Evolutionary conservation across 768 basidiomycete species (phyloP).

Genomic region (Trametes elegans): DNA sequence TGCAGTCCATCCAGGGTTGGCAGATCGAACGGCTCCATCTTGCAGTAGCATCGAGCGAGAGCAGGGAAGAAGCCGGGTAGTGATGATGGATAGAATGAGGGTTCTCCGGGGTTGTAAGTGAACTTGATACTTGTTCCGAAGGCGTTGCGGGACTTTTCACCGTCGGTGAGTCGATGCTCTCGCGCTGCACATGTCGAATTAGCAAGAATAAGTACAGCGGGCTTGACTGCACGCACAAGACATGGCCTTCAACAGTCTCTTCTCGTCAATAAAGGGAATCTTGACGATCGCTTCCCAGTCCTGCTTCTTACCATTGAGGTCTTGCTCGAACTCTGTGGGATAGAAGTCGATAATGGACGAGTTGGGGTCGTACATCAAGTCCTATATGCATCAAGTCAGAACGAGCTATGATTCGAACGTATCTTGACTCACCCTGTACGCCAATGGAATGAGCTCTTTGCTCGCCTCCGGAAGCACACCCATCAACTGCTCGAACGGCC

Average conservation of each 20-base stretch:
- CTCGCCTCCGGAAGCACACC: slow-evolving; percentile 93
- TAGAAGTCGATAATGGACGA: slow-evolving; percentile 96
- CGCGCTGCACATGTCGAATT: slow-evolving; percentile 48
- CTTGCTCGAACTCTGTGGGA: slow-evolving; percentile 85
- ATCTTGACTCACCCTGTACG: slow-evolving; percentile 67
- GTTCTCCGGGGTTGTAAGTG: slow-evolving; percentile 58
- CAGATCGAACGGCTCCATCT: slow-evolving; percentile 80
- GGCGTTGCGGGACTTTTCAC: slow-evolving; percentile 73
- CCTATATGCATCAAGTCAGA: slow-evolving; percentile 44
- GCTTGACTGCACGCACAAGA: slow-evolving; percentile 45
- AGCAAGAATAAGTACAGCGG: neutral
- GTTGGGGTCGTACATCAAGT: slow-evolving; percentile 81
- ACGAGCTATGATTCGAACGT: neutral
- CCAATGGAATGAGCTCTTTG: slow-evolving; percentile 81
- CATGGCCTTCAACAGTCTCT: slow-evolving; percentile 81
- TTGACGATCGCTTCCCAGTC: slow-evolving; percentile 99
- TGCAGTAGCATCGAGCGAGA: slow-evolving; percentile 74
- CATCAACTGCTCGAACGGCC: slow-evolving; percentile 95
- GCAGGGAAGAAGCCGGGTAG: slow-evolving; percentile 94
- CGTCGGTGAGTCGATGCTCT: slow-evolving; percentile 71
- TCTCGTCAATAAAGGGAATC: slow-evolving; percentile 94
- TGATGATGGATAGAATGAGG: slow-evolving; percentile 83
- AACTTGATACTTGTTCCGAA: slow-evolving; percentile 84
- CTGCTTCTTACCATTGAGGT: slow-evolving; percentile 96
- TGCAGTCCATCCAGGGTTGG: slow-evolving; percentile 86